Percentiles rank a stretch among this genome's conserved stretches.
Conservation (phyloP, 2,329 filamentous ascomycete species). For the Aspergillus tubingensis region DNA sequence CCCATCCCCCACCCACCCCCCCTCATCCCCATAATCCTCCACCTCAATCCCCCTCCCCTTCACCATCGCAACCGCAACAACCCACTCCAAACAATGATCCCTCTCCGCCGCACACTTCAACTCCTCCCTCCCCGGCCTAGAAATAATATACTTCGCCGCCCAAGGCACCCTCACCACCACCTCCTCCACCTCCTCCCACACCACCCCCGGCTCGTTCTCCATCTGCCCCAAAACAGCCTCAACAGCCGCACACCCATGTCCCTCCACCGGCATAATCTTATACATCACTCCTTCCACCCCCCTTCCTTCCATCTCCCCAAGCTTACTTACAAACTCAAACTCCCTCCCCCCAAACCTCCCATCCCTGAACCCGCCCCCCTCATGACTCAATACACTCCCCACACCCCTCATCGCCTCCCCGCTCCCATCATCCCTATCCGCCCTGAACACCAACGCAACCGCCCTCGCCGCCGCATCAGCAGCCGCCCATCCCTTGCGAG, state of each 20-base stretch:
- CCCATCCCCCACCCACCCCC: constrained; percentile 24
- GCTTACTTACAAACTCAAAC: background rate
- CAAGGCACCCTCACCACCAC: constrained; percentile 33
- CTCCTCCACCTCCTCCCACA: constrained; percentile 23
- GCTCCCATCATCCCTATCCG: background rate
- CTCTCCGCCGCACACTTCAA: constrained; percentile 36
- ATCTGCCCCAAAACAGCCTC: background rate
- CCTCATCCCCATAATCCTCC: constrained; percentile 32
- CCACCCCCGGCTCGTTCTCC: background rate
- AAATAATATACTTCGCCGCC: constrained; percentile 37
- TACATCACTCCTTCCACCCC: background rate
- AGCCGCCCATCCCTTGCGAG: background rate
- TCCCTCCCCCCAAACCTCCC: background rate
- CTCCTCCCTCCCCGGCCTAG: constrained; percentile 26
- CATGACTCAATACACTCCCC: background rate
- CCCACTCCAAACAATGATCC: constrained; percentile 41
- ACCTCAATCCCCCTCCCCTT: constrained; percentile 30
- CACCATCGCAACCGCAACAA: constrained; percentile 35
- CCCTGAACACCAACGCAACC: background rate
- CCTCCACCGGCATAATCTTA: background rate
- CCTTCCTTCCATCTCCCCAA: background rate
- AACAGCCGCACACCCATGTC: background rate
- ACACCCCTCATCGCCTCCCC: background rate
- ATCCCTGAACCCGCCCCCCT: background rate
- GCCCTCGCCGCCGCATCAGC: background rate